A percentile compares a stretch with the other conserved stretches of the same genome.
Conservation (phyloP, 192 early-diverging fungal genomes). For the Piromyces finnis region DNA sequence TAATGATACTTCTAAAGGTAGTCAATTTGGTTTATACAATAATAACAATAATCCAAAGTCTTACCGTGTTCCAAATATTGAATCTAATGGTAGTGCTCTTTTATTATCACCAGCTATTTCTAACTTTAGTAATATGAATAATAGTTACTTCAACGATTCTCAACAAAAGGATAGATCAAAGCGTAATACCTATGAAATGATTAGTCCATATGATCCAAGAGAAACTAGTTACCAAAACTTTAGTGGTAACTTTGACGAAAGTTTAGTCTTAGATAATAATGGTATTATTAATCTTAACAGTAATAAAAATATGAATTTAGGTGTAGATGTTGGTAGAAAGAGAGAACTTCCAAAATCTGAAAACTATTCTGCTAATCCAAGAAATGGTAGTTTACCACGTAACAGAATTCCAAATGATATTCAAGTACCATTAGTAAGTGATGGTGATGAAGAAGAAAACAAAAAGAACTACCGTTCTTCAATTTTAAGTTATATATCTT, state of each 20-base stretch:
- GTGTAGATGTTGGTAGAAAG: neutral
- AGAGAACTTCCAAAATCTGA: neutral
- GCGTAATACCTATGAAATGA: neutral
- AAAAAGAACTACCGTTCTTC: neutral
- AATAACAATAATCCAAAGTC: neutral
- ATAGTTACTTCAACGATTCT: neutral
- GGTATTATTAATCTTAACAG: neutral
- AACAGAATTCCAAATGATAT: neutral
- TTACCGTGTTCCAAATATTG: neutral
- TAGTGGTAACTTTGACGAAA: neutral
- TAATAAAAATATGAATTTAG: neutral
- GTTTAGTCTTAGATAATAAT: neutral
- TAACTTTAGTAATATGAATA: neutral
- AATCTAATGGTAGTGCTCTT: neutral
- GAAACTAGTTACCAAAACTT: neutral
- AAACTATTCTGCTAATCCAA: neutral
- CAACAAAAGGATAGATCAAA: neutral
- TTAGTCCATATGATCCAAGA: neutral
- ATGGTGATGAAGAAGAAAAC: neutral
- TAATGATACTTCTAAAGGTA: neutral
- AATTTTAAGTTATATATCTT: neutral
- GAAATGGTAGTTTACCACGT: neutral
- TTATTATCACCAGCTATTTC: neutral
- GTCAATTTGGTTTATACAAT: neutral
- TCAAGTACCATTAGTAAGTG: neutral